Evolutionary conservation across 345 rosid genomes (phyloP).

Genomic region (Ceriops zippeliana): DNA sequence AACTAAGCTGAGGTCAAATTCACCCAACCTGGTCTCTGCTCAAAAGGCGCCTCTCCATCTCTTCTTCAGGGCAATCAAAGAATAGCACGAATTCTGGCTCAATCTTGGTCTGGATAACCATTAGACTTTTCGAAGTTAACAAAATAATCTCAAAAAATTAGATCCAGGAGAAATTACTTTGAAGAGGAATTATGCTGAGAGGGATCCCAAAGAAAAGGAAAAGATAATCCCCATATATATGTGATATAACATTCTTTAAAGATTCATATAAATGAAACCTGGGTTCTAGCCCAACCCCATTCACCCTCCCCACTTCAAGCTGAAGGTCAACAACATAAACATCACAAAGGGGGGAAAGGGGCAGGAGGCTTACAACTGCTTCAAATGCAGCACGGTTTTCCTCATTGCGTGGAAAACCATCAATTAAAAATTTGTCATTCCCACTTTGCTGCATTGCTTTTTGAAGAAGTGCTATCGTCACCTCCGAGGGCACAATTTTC

Average conservation of each 20-base stretch:
- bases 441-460: conserved; percentile 25
- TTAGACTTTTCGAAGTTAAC: background rate
- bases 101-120: conserved; percentile 11
- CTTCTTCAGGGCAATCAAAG: conserved; percentile 22
- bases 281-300: background rate
- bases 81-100: conserved; percentile 21
- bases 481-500: conserved; percentile 47
- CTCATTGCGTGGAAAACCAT: conserved; percentile 12
- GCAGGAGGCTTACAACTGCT: conserved; percentile 10
- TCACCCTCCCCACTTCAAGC: background rate
- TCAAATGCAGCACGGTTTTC: conserved; percentile 21
- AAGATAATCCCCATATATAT: too few relatives aligned
- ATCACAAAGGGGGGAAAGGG: background rate
- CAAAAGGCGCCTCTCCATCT: conserved; percentile 14
- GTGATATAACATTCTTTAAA: too few relatives aligned
- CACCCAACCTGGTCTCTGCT: conserved; percentile 15
- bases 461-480: conserved; percentile 30
- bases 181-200: too few relatives aligned
- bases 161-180: too few relatives aligned
- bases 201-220: background rate
- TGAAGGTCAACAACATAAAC: background rate
- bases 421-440: conserved; percentile 12
- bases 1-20: background rate
- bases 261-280: background rate
- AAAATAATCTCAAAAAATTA: background rate